Conservation (phyloP, 148 eudicot genomes). For the Beta vulgaris region DNA sequence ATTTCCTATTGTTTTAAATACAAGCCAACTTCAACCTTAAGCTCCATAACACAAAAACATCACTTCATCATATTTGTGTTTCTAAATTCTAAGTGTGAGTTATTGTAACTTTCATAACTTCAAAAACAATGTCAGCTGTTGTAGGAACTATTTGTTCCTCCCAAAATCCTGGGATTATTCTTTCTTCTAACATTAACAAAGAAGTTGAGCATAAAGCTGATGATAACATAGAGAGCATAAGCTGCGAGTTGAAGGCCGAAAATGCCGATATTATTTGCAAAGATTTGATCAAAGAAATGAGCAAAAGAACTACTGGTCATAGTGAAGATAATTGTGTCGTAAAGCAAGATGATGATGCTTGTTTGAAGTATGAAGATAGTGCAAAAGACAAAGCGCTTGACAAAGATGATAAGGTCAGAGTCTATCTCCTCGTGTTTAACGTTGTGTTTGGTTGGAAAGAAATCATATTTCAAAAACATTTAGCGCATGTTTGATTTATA, state of each 20-base stretch:
- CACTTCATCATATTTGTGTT: background rate
- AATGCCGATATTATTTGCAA: slow-evolving; percentile 19
- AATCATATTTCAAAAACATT: too few species aligned
- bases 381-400: slow-evolving; percentile 11
- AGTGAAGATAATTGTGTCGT: background rate
- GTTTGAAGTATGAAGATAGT: slow-evolving; percentile 1
- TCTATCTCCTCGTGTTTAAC: background rate
- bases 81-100: background rate
- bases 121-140: slow-evolving; percentile 23
- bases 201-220: slow-evolving; percentile 20
- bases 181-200: slow-evolving; percentile 23
- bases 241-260: slow-evolving; percentile 27
- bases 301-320: background rate
- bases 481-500: too few species aligned
- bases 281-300: slow-evolving; percentile 24
- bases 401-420: slow-evolving; percentile 22
- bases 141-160: slow-evolving; percentile 17
- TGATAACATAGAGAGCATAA: slow-evolving; percentile 14
- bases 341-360: background rate
- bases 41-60: slow-evolving; percentile 1
- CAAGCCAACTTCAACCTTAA: slow-evolving; percentile 12
- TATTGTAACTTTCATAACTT: background rate
- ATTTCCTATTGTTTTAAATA: slow-evolving; percentile 12
- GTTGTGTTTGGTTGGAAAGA: background rate
- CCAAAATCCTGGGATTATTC: background rate